phyloP scores from a whole-genome alignment of 129 eudicot genomes.

The Flaveria bidentis region DNA sequence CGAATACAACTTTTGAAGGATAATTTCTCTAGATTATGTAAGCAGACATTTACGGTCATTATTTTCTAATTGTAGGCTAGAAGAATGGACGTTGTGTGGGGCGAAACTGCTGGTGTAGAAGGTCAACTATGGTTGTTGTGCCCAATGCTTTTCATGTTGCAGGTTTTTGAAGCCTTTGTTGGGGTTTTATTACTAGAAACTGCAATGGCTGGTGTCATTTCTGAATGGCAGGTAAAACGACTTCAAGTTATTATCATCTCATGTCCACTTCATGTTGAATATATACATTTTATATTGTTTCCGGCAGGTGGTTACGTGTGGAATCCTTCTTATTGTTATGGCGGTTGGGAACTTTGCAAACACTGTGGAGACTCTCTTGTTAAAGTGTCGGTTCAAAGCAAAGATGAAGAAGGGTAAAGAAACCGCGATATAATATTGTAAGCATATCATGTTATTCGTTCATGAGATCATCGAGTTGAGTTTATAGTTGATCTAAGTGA shows the following conservation, averaged over 20 bases:
- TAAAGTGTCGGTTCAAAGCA: constrained; percentile 78
- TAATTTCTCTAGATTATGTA: too few relatives aligned
- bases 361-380: constrained; percentile 73
- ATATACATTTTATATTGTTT: not conserved
- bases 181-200: constrained; percentile 73
- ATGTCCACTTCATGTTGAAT: not conserved
- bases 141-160: constrained; percentile 76
- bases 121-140: constrained; percentile 76
- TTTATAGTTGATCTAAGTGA: too few relatives aligned
- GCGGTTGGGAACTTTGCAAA: constrained; percentile 89
- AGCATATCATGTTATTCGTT: not conserved
- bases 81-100: constrained; percentile 99
- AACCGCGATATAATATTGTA: not conserved
- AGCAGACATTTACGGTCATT: too few relatives aligned
- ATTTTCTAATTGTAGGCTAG: constrained; percentile 55
- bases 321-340: constrained; percentile 75
- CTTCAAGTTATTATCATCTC: not conserved
- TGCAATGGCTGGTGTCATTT: constrained; percentile 58
- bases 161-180: constrained; percentile 89
- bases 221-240: constrained; percentile 75
- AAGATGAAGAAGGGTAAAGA: constrained; percentile 69
- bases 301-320: constrained; percentile 67
- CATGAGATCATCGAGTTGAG: too few relatives aligned
- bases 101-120: constrained; percentile 93
- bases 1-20: too few relatives aligned